phyloP scores from a whole-genome alignment of 2,329 filamentous ascomycete species.

The Podosphaera xanthii region DNA sequence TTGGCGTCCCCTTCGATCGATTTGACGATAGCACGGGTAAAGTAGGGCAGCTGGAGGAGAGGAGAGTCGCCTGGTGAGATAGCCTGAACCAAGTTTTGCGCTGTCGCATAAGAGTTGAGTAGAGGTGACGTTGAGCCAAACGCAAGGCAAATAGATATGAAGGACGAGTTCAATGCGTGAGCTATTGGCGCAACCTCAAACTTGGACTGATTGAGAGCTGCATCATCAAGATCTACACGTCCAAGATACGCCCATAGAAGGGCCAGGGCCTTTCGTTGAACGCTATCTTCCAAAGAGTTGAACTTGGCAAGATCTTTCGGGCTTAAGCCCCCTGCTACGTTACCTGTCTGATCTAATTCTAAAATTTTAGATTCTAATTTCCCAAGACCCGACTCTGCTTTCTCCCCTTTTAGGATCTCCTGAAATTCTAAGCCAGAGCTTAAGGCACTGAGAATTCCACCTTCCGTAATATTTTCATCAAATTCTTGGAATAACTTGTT shows the following conservation, averaged over 20 bases:
- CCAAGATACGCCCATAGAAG: slow-evolving; percentile 90
- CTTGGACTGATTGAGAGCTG: slow-evolving; percentile 60
- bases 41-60: slow-evolving; percentile 74
- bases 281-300: slow-evolving; percentile 56
- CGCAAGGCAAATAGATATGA: slow-evolving; percentile 66
- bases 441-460: slow-evolving; percentile 56
- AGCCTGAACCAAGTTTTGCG: slow-evolving; percentile 78
- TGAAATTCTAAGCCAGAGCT: slow-evolving; percentile 76
- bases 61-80: slow-evolving; percentile 64
- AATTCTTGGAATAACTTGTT: slow-evolving; percentile 90
- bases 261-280: slow-evolving; percentile 65
- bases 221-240: slow-evolving; percentile 63
- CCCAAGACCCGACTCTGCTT: slow-evolving; percentile 56
- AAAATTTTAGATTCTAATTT: slow-evolving; percentile 67
- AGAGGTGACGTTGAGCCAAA: slow-evolving; percentile 70
- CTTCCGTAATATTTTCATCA: slow-evolving; percentile 59
- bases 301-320: slow-evolving; percentile 55
- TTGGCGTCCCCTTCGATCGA: slow-evolving; percentile 55
- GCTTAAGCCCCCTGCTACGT: slow-evolving; percentile 35
- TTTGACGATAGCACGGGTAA: slow-evolving; percentile 43
- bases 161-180: slow-evolving; percentile 63
- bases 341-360: slow-evolving; percentile 27
- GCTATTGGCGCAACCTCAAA: slow-evolving; percentile 76
- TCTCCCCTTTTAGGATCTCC: slow-evolving; percentile 49
- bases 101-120: slow-evolving; percentile 56